Conservation (phyloP, 2,329 filamentous ascomycete species). For the Paramyrothecium roridum region DNA sequence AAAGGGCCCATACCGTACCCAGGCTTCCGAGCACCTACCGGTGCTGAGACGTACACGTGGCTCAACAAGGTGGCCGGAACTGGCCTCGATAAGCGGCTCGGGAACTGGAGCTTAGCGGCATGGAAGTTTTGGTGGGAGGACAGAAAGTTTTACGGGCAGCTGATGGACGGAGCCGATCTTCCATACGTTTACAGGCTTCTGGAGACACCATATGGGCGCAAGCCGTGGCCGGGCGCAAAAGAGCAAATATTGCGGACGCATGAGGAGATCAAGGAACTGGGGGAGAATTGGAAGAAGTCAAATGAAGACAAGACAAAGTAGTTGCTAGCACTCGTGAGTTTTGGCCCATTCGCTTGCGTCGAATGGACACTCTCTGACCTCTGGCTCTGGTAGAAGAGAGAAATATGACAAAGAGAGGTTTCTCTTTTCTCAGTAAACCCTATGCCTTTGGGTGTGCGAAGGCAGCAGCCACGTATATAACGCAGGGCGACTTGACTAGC, state of each 20-base stretch:
- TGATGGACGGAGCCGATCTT: constrained; percentile 34
- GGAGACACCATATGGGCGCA: constrained; percentile 32
- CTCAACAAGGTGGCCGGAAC: constrained; percentile 40
- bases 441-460: too few relatives aligned
- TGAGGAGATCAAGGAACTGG: constrained; percentile 12
- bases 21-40: constrained; percentile 16
- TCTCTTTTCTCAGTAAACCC: too few relatives aligned
- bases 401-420: too few relatives aligned
- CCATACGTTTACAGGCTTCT: constrained; percentile 38
- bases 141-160: constrained; percentile 32
- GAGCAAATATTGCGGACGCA: constrained; percentile 25
- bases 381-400: too few relatives aligned
- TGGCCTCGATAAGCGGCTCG: constrained; percentile 33
- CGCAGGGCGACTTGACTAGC: too few relatives aligned
- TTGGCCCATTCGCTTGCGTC: too few relatives aligned
- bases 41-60: constrained; percentile 24
- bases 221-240: constrained; percentile 34
- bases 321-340: too few relatives aligned
- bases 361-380: too few relatives aligned
- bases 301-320: constrained; percentile 12
- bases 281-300: constrained; percentile 16
- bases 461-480: too few relatives aligned
- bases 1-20: constrained; percentile 18
- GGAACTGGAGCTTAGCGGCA: constrained; percentile 31
- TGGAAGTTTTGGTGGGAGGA: constrained; percentile 42